Conservation (phyloP, 495 filamentous ascomycete species). For the Lophium mytilinum region DNA sequence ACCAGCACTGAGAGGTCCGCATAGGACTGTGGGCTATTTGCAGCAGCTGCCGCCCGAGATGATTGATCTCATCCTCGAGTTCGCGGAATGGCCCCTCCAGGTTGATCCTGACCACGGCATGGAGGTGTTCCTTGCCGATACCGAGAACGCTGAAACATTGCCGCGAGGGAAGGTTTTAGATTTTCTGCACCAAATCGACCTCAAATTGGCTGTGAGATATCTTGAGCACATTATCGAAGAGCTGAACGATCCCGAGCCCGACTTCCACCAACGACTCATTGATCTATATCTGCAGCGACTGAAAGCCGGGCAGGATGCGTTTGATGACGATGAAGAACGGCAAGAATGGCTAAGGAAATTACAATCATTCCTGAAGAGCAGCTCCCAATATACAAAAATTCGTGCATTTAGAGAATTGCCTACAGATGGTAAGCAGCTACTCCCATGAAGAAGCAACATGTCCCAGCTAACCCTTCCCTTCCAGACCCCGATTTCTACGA, state of each 20-base stretch:
- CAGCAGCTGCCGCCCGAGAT: slow-evolving; percentile 78
- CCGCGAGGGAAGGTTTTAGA: slow-evolving; percentile 65
- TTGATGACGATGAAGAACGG: slow-evolving; percentile 44
- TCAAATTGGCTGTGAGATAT: slow-evolving; percentile 66
- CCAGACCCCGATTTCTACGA: slow-evolving; percentile 81
- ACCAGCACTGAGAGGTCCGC: slow-evolving; percentile 69
- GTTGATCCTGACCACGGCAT: slow-evolving; percentile 71
- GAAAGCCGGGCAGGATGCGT: slow-evolving; percentile 32
- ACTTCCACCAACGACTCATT: slow-evolving; percentile 78
- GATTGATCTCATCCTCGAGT: slow-evolving; percentile 87
- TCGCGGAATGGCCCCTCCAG: slow-evolving; percentile 76
- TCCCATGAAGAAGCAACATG: slow-evolving; percentile 18
- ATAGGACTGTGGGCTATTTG: slow-evolving; percentile 79
- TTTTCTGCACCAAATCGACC: slow-evolving; percentile 64
- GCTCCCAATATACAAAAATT: slow-evolving; percentile 69
- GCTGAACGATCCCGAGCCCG: slow-evolving; percentile 72
- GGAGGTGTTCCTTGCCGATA: slow-evolving; percentile 91
- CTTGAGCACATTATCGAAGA: slow-evolving; percentile 87
- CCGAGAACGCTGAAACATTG: slow-evolving; percentile 86
- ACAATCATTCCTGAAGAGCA: slow-evolving; percentile 65
- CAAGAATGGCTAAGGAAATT: slow-evolving; percentile 54
- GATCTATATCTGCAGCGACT: slow-evolving; percentile 65
- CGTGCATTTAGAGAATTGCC: slow-evolving; percentile 69
- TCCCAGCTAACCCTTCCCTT: background rate
- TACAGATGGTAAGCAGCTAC: slow-evolving; percentile 55